Conservation (phyloP, 2,329 filamentous ascomycete genomes). For the Lecanosticta acicola region DNA sequence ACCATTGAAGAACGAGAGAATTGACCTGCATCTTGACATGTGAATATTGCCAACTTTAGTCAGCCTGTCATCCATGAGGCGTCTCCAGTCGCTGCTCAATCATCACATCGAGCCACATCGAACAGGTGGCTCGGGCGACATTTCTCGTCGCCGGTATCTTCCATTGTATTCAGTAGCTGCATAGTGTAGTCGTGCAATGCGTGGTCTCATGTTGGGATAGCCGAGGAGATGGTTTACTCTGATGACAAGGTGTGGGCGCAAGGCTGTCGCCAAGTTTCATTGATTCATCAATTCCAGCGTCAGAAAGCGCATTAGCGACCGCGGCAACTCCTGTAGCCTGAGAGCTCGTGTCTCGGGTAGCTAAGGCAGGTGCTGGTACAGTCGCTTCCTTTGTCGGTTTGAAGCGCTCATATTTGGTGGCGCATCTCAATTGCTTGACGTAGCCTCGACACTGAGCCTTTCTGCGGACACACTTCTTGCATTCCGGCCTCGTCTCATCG, state of each 20-base stretch:
- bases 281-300: no score
- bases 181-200: constrained; percentile 1
- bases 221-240: no score
- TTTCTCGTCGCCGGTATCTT: constrained; percentile 12
- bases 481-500: constrained; percentile 9
- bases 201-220: no score
- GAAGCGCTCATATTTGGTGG: constrained; percentile 14
- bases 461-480: constrained; percentile 8
- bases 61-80: constrained; percentile 15
- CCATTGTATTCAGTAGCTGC: constrained; percentile 2
- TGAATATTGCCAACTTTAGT: no score
- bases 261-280: no score
- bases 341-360: not conserved
- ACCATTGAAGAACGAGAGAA: no score
- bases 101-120: constrained; percentile 17
- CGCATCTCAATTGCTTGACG: constrained; percentile 9
- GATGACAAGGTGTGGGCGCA: no score
- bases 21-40: no score
- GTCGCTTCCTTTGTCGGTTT: not conserved
- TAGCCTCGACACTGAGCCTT: constrained; percentile 12
- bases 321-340: not conserved
- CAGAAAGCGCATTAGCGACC: not conserved
- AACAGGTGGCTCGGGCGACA: constrained; percentile 11
- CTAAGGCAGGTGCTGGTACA: not conserved
- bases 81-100: constrained; percentile 12